Conservation (phyloP, 352 stramenopile species). For the Phytopythium sindhum region DNA sequence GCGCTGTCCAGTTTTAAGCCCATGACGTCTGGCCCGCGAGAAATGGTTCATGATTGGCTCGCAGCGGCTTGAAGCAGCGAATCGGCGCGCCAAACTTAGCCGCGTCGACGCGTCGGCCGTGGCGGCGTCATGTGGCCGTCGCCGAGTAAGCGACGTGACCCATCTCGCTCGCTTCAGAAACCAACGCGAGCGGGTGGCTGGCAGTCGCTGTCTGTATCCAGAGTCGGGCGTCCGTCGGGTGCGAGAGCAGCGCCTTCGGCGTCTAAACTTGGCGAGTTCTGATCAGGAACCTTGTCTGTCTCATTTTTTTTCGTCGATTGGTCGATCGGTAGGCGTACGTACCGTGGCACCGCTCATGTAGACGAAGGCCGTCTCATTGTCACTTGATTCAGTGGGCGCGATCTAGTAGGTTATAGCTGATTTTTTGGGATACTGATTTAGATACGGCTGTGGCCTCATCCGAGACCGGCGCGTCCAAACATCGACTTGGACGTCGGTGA, state of each 20-base stretch:
- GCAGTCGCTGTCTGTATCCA: not conserved
- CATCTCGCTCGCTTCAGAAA: not conserved
- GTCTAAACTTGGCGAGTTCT: not conserved
- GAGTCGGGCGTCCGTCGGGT: not conserved
- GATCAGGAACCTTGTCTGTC: slow-evolving; percentile 5
- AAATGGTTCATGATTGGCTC: not conserved
- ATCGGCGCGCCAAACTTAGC: not conserved
- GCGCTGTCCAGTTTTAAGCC: not conserved
- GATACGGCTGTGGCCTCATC: not conserved
- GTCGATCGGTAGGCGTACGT: not conserved
- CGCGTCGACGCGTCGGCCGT: not conserved
- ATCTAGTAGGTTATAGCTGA: too few relatives aligned
- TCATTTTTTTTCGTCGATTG: slow-evolving; percentile 4
- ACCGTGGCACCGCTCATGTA: not conserved
- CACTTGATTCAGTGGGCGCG: not conserved
- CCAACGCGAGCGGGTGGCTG: not conserved
- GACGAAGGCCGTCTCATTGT: not conserved
- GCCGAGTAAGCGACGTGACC: too few relatives aligned
- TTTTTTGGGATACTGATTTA: slow-evolving; percentile 5
- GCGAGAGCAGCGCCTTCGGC: not conserved
- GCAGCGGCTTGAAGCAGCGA: not conserved
- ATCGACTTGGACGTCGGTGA: not conserved
- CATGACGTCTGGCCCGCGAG: not conserved
- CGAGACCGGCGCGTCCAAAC: slow-evolving; percentile 1
- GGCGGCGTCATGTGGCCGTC: not conserved